A percentile compares a stretch with the other conserved stretches of the same genome.
These are phyloP conservation scores for apple (Malus domestica) DNA, from an alignment of 306 rosid genomes.

Conservation along the genomic window DNA sequence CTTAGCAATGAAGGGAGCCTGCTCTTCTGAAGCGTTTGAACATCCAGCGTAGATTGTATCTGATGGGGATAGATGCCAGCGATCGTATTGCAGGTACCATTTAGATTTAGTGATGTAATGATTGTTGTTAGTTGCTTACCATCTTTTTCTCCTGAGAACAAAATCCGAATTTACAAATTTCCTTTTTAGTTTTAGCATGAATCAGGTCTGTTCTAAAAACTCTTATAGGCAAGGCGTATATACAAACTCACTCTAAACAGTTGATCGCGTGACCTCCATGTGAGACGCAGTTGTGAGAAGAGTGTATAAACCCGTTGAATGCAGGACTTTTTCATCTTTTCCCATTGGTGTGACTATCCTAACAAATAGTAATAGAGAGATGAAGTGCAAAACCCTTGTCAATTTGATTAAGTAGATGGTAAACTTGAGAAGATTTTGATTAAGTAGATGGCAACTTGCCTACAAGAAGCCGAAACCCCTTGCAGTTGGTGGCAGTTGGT, in stretches of 20 bases:
- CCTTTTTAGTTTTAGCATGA: too few relatives aligned
- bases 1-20: constrained; percentile 41
- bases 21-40: constrained; percentile 24
- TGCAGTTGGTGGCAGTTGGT: too few relatives aligned
- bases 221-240: too few relatives aligned
- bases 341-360: background rate
- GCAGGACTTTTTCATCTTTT: background rate
- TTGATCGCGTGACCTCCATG: background rate
- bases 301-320: background rate
- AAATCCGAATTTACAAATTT: too few relatives aligned
- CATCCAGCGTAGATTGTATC: background rate
- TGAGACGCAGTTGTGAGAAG: background rate
- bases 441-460: too few relatives aligned
- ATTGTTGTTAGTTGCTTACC: background rate
- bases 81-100: background rate
- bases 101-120: background rate
- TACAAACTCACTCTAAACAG: background rate
- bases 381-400: too few relatives aligned
- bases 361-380: background rate
- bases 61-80: background rate
- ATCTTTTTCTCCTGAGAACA: background rate
- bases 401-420: too few relatives aligned
- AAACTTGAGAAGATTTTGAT: too few relatives aligned
- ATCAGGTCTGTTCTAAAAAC: too few relatives aligned
- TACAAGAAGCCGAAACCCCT: too few relatives aligned